Evolutionary conservation across 495 filamentous ascomycete species (phyloP), one percentile per base, ranked within the genome.

Genomic region (Podospora pseudocomata): DNA sequence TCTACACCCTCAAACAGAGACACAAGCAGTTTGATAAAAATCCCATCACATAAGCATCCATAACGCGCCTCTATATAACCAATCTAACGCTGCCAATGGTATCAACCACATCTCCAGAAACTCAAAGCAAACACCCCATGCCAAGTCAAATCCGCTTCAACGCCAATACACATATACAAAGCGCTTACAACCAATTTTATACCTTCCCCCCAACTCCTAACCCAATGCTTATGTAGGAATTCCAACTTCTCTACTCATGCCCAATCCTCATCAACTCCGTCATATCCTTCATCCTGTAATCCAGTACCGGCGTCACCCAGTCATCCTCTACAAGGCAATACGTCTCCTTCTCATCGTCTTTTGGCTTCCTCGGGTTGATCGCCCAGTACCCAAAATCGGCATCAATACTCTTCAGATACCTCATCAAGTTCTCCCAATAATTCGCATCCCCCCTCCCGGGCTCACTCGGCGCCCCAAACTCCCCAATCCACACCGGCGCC

Each of bases 381-480:
- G 86, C 86, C 87, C 87, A 89, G 75, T 88, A 89, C 26, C 85
- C 86, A 76, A 87, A 88, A 69, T 87, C 86, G 27, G 82, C 84
- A 70, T 88, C 86, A 57, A 85, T 76, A 0, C 72, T 73, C 70
- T 81, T 82, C 34, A 88, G 77, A 68, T 82, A 88, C 6, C 76
- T 76, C 64, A 89, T 65, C 70, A 89, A 75, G 68, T 89, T 86
- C 20, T 70, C 64, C 86, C 86, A 89, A 76, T 89, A 88, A 71
- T 87, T 85, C 32, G 72, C 73, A 67, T 88, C 86, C 2, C 85
- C 86, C 9, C 72, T 68, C 34, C 78, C 75, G 0, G 85, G 85
- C 5, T 73, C 61, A 63, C 80, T 75, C 9, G 86, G 82, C 18
- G 82, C 82, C 23, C 87, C 86, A 63, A 89, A 84, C 75, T 89